Evolutionary conservation across 2,329 filamentous ascomycete genomes (phyloP).

Genomic region (Dactylonectria macrodidyma): DNA sequence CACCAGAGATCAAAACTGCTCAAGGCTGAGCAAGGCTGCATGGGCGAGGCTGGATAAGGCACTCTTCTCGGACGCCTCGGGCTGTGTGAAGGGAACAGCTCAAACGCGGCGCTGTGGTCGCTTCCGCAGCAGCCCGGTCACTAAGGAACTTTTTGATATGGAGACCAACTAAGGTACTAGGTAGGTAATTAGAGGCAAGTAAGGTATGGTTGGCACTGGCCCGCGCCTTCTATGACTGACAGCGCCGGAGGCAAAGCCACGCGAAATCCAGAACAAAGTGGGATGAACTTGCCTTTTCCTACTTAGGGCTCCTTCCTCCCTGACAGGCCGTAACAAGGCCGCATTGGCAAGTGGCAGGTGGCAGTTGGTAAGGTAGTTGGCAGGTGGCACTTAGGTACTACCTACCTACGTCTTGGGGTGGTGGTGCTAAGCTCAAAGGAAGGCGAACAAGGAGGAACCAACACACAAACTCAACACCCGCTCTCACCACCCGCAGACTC

Average conservation of each 20-base stretch:
- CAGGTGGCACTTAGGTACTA: conserved; percentile 4
- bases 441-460: conserved; percentile 22
- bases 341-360: neutral
- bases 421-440: neutral
- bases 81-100: neutral
- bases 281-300: conserved; percentile 8
- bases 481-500: neutral
- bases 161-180: too few relatives aligned
- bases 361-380: neutral
- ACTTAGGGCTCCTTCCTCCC: conserved; percentile 17
- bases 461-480: conserved; percentile 3
- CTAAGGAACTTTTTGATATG: neutral
- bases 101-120: neutral
- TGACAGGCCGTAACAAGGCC: neutral
- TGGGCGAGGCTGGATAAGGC: conserved; percentile 29
- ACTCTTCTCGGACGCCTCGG: conserved; percentile 11
- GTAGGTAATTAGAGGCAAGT: too few relatives aligned
- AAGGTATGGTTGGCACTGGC: neutral
- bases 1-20: neutral
- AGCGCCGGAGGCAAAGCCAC: conserved; percentile 2
- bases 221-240: neutral
- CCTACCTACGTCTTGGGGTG: neutral
- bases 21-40: conserved; percentile 2
- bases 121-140: conserved; percentile 1
- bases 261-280: conserved; percentile 13